A percentile compares a stretch with the other conserved stretches of the same genome.
These are phyloP conservation scores for Fragaria vesca DNA, from an alignment of 306 rosid genomes.

Conservation along the genomic window DNA sequence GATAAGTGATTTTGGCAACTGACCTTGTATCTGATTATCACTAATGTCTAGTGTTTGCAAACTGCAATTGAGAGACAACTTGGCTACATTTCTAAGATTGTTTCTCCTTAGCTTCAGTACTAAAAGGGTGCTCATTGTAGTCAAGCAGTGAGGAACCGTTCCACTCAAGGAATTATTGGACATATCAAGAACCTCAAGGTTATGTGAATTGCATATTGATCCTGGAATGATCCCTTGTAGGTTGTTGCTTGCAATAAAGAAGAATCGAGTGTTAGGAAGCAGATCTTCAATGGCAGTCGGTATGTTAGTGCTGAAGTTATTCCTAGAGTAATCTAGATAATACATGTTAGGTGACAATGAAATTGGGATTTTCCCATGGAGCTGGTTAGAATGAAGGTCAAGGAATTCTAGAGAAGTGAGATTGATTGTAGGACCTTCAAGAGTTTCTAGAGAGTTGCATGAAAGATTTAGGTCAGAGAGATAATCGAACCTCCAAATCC, in stretches of 20 bases:
- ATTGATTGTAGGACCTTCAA: constrained; percentile 17
- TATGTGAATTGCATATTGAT: constrained; percentile 29
- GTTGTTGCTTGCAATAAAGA: constrained; percentile 20
- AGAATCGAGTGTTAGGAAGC: background rate
- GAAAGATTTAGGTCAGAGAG: no score
- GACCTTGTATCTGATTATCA: constrained; percentile 25
- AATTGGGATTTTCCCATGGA: constrained; percentile 24
- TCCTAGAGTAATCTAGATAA: constrained; percentile 31
- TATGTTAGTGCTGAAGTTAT: constrained; percentile 26
- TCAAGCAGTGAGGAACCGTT: constrained; percentile 19
- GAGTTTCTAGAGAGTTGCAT: constrained; percentile 23
- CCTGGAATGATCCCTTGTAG: constrained; percentile 13
- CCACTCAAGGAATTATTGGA: constrained; percentile 14
- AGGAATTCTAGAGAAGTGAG: background rate
- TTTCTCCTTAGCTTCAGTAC: constrained; percentile 27
- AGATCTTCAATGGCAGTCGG: background rate
- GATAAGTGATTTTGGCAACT: constrained; percentile 30
- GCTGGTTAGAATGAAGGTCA: constrained; percentile 38
- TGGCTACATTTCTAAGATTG: background rate
- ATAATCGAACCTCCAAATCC: constrained; percentile 29
- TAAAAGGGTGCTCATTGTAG: background rate
- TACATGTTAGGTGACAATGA: background rate
- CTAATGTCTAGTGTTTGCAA: constrained; percentile 29
- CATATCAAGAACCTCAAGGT: constrained; percentile 27
- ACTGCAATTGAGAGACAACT: background rate